Base-by-base conservation (phyloP, 1,139 yeast species). In the Saccharomyces pastorianus region DNA sequence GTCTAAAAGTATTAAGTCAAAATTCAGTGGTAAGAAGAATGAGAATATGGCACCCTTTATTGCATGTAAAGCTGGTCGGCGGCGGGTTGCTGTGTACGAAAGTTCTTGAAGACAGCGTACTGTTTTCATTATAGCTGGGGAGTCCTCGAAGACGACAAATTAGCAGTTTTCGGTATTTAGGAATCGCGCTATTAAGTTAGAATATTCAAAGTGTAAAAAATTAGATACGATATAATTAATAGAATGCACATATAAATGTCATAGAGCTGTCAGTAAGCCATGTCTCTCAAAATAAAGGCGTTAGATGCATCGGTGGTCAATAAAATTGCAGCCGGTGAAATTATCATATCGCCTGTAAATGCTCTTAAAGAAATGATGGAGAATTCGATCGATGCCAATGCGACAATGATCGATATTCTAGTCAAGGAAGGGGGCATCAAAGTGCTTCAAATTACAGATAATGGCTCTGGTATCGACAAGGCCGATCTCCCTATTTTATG, bases 271-370 rank as follows among this genome's bases (percentile, higher is more conserved):
- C 44, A 38, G 2, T 8, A 38, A 38, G 44, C 13, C 3, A 38
- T 38, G 44, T 38, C 44, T 17, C 3, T 17, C 11, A 38, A 11
- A 38, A 64, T 64, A 48, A 59, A 59, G 53, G 61, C 67, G 3
- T 54, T 67, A 46, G 69, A 66, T 51, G 59, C 58, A 11, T 54
- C 61, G 3, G 98, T 91, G 34, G 88, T 95, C 52, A 91, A 89
- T 69, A 80, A 85, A 57, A 93, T 95, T 29, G 99, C 99, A 0
- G 99, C 99, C 0, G 99, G 99, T 0, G 99, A 95, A 71, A 89
- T 95, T 71, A 88, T 95, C 56, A 80, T 91, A 38, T 95, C 91
- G 6, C 99, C 99, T 0, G 88, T 95, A 2, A 93, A 93, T 56
- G 95, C 88, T 0, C 70, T 88, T 25, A 81, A 84, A 60, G 96